Conservation (phyloP, 2,329 filamentous ascomycete species). For the Monilinia fructigena region DNA sequence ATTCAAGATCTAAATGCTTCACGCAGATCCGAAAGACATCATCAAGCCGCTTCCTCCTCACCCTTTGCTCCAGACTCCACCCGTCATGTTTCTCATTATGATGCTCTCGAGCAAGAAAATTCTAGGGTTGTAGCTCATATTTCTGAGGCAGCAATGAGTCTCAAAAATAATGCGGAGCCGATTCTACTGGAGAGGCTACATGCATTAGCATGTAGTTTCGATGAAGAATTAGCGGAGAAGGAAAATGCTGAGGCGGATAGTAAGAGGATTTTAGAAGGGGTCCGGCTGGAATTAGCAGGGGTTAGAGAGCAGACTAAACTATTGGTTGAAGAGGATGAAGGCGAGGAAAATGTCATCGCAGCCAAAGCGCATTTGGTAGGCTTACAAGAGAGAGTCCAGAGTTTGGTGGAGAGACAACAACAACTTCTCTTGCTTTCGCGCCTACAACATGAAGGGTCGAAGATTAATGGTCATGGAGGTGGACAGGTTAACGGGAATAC, state of each 20-base stretch:
- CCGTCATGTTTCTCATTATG: constrained; percentile 54
- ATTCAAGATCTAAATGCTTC: constrained; percentile 73
- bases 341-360: constrained; percentile 27
- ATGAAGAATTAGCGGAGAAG: constrained; percentile 73
- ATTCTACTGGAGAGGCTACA: constrained; percentile 71
- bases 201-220: constrained; percentile 67
- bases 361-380: constrained; percentile 31
- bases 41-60: constrained; percentile 70
- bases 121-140: constrained; percentile 42
- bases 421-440: constrained; percentile 42
- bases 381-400: constrained; percentile 32
- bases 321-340: constrained; percentile 41
- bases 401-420: constrained; percentile 49
- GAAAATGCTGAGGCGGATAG: constrained; percentile 68
- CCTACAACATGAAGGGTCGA: constrained; percentile 48
- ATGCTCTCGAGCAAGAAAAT: constrained; percentile 35
- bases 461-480: constrained; percentile 48
- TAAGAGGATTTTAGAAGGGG: constrained; percentile 62
- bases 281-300: constrained; percentile 63
- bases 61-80: constrained; percentile 62
- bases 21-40: constrained; percentile 48
- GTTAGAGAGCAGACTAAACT: constrained; percentile 60
- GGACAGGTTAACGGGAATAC: not conserved
- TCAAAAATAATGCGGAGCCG: constrained; percentile 67
- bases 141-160: constrained; percentile 65